A percentile compares a stretch with the other conserved stretches of the same genome.
Evolutionary conservation across 768 basidiomycete species (phyloP).

Genomic region (Termitomyces eurrhizus): DNA sequence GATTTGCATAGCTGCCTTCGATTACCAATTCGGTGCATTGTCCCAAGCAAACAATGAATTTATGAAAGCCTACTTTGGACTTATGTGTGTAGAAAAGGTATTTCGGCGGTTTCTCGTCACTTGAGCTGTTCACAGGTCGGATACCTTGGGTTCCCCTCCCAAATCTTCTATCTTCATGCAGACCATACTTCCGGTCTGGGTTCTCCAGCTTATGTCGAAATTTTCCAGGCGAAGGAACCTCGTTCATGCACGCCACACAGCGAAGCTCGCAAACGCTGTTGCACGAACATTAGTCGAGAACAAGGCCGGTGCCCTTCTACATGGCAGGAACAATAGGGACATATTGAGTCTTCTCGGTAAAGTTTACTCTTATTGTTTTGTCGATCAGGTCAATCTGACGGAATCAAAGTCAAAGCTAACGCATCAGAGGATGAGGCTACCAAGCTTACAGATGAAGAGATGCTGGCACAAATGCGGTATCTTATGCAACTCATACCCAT

Average conservation of each 20-base stretch:
- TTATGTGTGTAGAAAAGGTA: slow-evolving; percentile 31
- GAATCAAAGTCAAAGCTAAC: slow-evolving; percentile 38
- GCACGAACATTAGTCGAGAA: slow-evolving; percentile 43
- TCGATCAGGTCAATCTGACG: not conserved
- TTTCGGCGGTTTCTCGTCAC: not conserved
- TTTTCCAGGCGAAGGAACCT: slow-evolving; percentile 40
- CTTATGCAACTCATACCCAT: not conserved
- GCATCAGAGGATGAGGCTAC: slow-evolving; percentile 32
- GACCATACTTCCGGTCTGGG: slow-evolving; percentile 44
- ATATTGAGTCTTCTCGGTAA: slow-evolving; percentile 54
- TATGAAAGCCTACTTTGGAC: slow-evolving; percentile 49
- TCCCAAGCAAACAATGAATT: slow-evolving; percentile 47
- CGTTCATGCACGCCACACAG: slow-evolving; percentile 43
- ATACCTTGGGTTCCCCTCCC: slow-evolving; percentile 45
- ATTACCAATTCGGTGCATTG: slow-evolving; percentile 55
- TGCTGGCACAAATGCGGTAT: slow-evolving; percentile 36
- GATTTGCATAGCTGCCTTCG: slow-evolving; percentile 39
- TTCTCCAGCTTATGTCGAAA: slow-evolving; percentile 42
- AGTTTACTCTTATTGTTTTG: slow-evolving; percentile 9
- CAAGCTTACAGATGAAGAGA: slow-evolving; percentile 35
- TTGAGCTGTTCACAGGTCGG: slow-evolving; percentile 31
- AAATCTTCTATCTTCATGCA: slow-evolving; percentile 44
- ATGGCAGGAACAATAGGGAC: slow-evolving; percentile 49
- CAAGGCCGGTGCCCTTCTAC: slow-evolving; percentile 43
- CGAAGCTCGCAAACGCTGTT: slow-evolving; percentile 38